Conservation (phyloP, 2,329 filamentous ascomycete genomes). For the Diaporthe vexans region DNA sequence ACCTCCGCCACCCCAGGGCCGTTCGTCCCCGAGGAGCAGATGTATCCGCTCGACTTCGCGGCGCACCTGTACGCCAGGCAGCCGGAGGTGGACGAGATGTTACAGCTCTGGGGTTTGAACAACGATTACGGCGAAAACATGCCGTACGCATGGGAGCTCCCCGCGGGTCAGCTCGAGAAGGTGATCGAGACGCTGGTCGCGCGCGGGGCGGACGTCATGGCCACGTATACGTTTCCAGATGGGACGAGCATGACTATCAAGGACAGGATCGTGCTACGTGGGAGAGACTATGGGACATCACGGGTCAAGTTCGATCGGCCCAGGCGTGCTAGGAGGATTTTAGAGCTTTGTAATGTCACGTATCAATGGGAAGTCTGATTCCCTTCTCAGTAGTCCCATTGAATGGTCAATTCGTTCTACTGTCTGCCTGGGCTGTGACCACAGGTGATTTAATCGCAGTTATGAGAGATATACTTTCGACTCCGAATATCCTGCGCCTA, state of each 20-base stretch:
- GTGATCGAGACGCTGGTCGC: slow-evolving; percentile 13
- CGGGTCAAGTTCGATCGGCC: background rate
- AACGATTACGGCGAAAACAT: too few species aligned
- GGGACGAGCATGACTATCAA: slow-evolving; percentile 17
- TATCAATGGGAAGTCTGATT: background rate
- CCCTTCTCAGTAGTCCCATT: background rate
- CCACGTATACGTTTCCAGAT: background rate
- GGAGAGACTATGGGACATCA: too few species aligned
- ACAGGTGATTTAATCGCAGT: too few species aligned
- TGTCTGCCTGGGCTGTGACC: too few species aligned
- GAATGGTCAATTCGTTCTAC: background rate
- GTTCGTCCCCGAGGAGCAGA: background rate
- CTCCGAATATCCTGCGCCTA: too few species aligned
- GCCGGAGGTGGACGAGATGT: background rate
- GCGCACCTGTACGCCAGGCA: slow-evolving; percentile 7
- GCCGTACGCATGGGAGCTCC: background rate
- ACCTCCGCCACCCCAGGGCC: background rate
- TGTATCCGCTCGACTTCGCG: slow-evolving; percentile 24
- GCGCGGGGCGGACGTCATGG: slow-evolving; percentile 1
- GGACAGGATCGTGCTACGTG: slow-evolving; percentile 12
- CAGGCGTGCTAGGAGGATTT: background rate
- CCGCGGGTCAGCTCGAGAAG: background rate
- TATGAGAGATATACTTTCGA: background rate
- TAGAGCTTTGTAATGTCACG: background rate
- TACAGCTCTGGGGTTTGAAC: too few species aligned